phyloP scores from a whole-genome alignment of 1,284 basidiomycete genomes.

The Exobasidium rhododendri region DNA sequence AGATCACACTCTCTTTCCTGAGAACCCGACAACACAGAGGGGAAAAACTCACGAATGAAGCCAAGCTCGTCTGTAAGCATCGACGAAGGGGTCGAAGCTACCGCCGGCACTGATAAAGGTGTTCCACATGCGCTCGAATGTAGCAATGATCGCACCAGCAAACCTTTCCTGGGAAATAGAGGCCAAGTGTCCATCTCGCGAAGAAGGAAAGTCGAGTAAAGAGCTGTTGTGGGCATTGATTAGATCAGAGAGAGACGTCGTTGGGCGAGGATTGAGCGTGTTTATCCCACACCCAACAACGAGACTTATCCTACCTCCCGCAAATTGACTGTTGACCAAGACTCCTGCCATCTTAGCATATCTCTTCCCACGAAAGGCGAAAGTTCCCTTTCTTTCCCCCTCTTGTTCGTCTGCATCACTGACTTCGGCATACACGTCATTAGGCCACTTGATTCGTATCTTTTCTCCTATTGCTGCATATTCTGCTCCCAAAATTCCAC shows the following conservation, averaged over 20 bases:
- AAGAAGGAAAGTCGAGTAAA: constrained; percentile 38
- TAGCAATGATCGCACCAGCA: constrained; percentile 71
- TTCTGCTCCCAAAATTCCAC: constrained; percentile 57
- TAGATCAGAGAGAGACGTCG: constrained; percentile 75
- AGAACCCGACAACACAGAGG: background rate
- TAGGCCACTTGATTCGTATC: constrained; percentile 84
- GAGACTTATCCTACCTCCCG: constrained; percentile 69
- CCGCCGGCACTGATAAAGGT: constrained; percentile 63
- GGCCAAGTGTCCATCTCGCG: background rate
- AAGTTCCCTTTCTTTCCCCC: constrained; percentile 57
- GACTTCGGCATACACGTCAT: constrained; percentile 80
- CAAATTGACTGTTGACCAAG: constrained; percentile 81
- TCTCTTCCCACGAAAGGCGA: constrained; percentile 31
- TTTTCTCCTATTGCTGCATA: constrained; percentile 65
- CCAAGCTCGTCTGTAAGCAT: constrained; percentile 71
- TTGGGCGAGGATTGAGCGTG: constrained; percentile 76
- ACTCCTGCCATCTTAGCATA: constrained; percentile 63
- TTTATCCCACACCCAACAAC: constrained; percentile 81
- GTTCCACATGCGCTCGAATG: constrained; percentile 76
- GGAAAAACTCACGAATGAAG: constrained; percentile 72
- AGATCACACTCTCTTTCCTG: too few species aligned
- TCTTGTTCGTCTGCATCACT: constrained; percentile 57
- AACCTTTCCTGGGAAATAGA: constrained; percentile 69
- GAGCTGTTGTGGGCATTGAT: constrained; percentile 49
- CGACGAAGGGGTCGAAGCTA: constrained; percentile 45